Conservation (phyloP, 371 early-diverging fungal genomes). For the Rhizopus microsporus region DNA sequence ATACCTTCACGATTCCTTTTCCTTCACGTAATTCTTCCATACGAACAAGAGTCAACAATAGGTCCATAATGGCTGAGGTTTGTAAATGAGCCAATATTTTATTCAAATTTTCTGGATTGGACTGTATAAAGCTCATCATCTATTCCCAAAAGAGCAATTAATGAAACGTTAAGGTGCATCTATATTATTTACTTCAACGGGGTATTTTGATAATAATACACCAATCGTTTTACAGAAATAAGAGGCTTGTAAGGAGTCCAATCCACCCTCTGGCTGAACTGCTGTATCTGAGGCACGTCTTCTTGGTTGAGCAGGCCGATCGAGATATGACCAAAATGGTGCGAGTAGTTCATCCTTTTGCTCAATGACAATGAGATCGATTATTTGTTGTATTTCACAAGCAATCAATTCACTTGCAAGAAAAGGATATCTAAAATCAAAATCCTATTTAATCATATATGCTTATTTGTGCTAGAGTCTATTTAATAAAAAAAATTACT, state of each 20-base stretch:
- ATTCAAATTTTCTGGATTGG: slow-evolving; percentile 54
- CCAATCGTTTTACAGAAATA: slow-evolving; percentile 87
- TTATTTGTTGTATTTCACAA: slow-evolving; percentile 81
- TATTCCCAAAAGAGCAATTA: slow-evolving; percentile 15
- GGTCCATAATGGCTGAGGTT: slow-evolving; percentile 82
- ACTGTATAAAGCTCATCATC: slow-evolving; percentile 68
- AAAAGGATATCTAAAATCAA: slow-evolving; percentile 67
- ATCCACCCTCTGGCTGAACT: slow-evolving; percentile 23
- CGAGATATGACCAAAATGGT: slow-evolving; percentile 79
- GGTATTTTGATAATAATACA: slow-evolving; percentile 80
- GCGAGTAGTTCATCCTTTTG: slow-evolving; percentile 66
- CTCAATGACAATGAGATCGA: slow-evolving; percentile 67
- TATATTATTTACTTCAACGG: slow-evolving; percentile 47
- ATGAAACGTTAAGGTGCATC: neutral
- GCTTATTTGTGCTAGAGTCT: slow-evolving; percentile 4
- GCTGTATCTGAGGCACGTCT: slow-evolving; percentile 15
- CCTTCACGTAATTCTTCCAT: slow-evolving; percentile 87
- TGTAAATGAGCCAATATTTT: slow-evolving; percentile 77
- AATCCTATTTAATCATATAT: neutral
- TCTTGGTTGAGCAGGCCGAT: slow-evolving; percentile 42
- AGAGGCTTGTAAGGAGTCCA: slow-evolving; percentile 80
- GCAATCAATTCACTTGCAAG: slow-evolving; percentile 84
- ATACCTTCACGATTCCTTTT: slow-evolving; percentile 72
- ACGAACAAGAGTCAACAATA: slow-evolving; percentile 86
- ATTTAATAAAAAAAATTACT: slow-evolving; percentile 48